Evolutionary conservation across 352 stramenopile genomes (phyloP).

Genomic region (Phytophthora uliginosa): DNA sequence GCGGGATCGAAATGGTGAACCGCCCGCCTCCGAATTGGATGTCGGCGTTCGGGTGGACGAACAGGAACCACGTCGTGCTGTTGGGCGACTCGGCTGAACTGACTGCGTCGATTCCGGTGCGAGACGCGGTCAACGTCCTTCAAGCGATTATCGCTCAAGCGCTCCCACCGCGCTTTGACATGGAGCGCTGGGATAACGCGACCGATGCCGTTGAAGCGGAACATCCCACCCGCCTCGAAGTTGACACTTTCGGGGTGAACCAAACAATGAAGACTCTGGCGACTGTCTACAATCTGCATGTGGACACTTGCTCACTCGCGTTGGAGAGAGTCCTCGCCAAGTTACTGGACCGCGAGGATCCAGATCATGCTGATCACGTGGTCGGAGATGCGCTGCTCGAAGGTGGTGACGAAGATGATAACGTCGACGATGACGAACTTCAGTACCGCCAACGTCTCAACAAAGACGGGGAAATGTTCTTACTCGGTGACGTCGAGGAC

Average conservation of each 20-base stretch:
- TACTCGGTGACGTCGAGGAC: conserved; percentile 27
- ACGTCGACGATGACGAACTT: conserved; percentile 1
- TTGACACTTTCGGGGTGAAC: not conserved
- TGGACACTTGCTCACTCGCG: conserved; percentile 2
- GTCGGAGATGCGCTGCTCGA: not conserved
- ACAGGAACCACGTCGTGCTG: not conserved
- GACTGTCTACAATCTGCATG: conserved; percentile 23
- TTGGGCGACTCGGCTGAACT: conserved; percentile 16
- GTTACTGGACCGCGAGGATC: not conserved
- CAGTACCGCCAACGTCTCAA: conserved; percentile 1
- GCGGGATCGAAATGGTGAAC: not conserved
- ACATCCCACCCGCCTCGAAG: not conserved
- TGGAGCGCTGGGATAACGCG: conserved; percentile 4
- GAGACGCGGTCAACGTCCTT: conserved; percentile 20
- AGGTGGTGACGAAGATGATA: conserved; percentile 7
- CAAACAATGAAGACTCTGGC: conserved; percentile 1
- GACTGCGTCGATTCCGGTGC: conserved; percentile 1
- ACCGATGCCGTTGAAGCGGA: not conserved
- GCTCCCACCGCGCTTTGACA: conserved; percentile 17
- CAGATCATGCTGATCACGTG: too few relatives aligned
- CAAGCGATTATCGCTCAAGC: conserved; percentile 26
- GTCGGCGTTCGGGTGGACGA: conserved; percentile 27
- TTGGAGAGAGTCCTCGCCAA: conserved; percentile 14
- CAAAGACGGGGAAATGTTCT: not conserved
- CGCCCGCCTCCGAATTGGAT: conserved; percentile 23